These are phyloP conservation scores for Phytophthora aleatoria DNA, from an alignment of 352 stramenopile species.

Conservation along the genomic window DNA sequence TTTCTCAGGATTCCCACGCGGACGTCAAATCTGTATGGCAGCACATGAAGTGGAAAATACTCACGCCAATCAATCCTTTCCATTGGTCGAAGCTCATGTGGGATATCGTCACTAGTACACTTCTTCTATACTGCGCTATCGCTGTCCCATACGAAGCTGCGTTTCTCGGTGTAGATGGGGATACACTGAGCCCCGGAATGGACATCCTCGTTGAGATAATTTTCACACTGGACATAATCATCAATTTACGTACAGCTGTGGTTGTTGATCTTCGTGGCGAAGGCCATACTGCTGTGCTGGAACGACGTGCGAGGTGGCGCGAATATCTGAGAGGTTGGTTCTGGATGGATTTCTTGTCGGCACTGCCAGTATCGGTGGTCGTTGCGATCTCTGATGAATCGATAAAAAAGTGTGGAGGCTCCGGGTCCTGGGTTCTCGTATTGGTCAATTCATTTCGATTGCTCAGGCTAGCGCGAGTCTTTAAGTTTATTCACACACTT, in stretches of 20 bases:
- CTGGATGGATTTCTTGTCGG: conserved; percentile 67
- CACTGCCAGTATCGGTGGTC: conserved; percentile 56
- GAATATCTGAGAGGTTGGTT: conserved; percentile 79
- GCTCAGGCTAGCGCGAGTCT: conserved; percentile 84
- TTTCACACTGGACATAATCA: conserved; percentile 61
- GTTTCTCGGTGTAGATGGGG: conserved; percentile 47
- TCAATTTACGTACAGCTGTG: conserved; percentile 61
- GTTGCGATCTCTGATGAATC: conserved; percentile 26
- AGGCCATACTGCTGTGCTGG: conserved; percentile 30
- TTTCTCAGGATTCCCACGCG: conserved; percentile 41
- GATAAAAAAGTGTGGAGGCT: conserved; percentile 10
- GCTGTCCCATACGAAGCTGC: conserved; percentile 69
- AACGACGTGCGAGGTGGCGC: conserved; percentile 24
- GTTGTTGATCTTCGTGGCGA: conserved; percentile 36
- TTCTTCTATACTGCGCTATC: conserved; percentile 61
- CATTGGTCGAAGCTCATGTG: conserved; percentile 54
- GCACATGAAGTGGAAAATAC: conserved; percentile 35
- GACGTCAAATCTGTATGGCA: conserved; percentile 17
- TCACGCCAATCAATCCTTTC: conserved; percentile 52
- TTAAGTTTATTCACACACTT: conserved; percentile 85
- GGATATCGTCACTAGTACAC: conserved; percentile 48
- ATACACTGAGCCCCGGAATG: conserved; percentile 28
- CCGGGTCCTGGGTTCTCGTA: conserved; percentile 40
- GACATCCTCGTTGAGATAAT: conserved; percentile 51
- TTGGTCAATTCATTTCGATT: conserved; percentile 74